Conservation (phyloP, 306 rosid genomes). For the Corylus avellana region DNA sequence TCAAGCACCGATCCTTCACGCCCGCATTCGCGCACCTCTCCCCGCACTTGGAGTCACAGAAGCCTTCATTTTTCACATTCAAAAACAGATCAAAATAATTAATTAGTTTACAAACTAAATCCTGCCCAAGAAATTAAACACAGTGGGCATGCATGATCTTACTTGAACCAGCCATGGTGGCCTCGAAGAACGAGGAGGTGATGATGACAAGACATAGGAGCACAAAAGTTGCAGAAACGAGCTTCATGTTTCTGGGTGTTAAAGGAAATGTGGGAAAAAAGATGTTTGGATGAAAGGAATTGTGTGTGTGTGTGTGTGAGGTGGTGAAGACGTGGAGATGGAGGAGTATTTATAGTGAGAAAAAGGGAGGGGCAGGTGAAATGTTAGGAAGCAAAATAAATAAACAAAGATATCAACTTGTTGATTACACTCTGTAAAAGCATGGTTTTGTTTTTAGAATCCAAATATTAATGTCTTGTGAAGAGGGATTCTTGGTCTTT, state of each 20-base stretch:
- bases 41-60: constrained; percentile 57
- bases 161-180: constrained; percentile 63
- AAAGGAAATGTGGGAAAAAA: no score
- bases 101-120: neutral
- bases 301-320: constrained; percentile 6
- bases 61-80: constrained; percentile 27
- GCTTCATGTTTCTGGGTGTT: constrained; percentile 47
- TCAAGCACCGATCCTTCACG: constrained; percentile 61
- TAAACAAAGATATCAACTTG: neutral
- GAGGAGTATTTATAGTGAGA: constrained; percentile 31
- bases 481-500: no score
- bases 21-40: constrained; percentile 73
- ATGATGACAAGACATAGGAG: constrained; percentile 63
- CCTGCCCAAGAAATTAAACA: neutral
- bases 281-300: neutral
- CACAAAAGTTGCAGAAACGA: constrained; percentile 36
- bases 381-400: neutral
- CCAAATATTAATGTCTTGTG: no score
- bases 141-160: constrained; percentile 8
- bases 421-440: neutral
- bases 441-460: neutral
- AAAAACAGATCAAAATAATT: neutral
- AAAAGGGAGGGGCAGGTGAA: constrained; percentile 19
- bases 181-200: constrained; percentile 48
- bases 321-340: neutral